A percentile compares a stretch with the other conserved stretches of the same genome.
Conservation (phyloP, 441 rosid genomes). For the Mallotus repandus region DNA sequence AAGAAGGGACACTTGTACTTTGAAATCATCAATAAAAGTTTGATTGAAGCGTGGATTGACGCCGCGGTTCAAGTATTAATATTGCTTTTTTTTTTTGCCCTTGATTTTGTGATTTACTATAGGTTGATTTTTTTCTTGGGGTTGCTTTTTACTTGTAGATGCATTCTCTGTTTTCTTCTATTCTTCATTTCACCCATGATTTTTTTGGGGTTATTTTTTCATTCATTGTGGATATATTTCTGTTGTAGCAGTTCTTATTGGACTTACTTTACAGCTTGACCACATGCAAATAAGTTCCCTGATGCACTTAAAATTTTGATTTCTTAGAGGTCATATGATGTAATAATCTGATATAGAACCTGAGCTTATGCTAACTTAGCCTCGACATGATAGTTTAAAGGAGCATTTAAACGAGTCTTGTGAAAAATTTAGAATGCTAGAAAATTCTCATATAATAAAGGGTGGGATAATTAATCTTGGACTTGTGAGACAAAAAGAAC, state of each 20-base stretch:
- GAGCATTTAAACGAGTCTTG: neutral
- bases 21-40: too few species aligned
- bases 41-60: too few species aligned
- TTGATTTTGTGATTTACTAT: too few species aligned
- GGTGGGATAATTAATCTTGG: neutral
- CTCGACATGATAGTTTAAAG: neutral
- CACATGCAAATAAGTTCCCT: slow-evolving; percentile 75
- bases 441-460: neutral
- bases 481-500: neutral
- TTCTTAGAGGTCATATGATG: neutral
- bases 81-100: too few species aligned
- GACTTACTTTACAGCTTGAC: slow-evolving; percentile 92
- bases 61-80: too few species aligned
- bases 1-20: too few species aligned
- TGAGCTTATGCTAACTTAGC: neutral
- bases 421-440: neutral
- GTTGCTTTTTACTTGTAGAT: too few species aligned
- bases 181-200: too few species aligned
- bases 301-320: neutral
- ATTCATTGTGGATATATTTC: too few species aligned
- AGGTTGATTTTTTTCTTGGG: too few species aligned
- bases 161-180: too few species aligned
- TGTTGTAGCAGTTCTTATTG: slow-evolving; percentile 68
- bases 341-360: neutral
- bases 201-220: too few species aligned